Evolutionary conservation across 2,329 filamentous ascomycete species (phyloP), one percentile per base, ranked within the genome.

Genomic region (Verticillium klebahnii): DNA sequence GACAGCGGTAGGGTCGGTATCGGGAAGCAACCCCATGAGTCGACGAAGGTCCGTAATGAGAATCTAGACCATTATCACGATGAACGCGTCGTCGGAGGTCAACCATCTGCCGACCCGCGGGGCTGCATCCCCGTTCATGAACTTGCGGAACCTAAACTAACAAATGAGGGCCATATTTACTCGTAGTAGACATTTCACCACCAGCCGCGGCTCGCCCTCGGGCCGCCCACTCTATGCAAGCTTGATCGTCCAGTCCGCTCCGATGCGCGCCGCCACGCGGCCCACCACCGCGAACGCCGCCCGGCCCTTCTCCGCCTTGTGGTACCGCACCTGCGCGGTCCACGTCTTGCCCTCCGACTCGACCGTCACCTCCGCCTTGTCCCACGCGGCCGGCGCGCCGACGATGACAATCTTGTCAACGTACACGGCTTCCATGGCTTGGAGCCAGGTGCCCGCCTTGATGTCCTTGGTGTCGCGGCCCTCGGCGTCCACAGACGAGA

Each of bases 391-490:
- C 1, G 92, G 91, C 2, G 91, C 92, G 55, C 91, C 92, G 23
- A 98, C 87, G 57, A 99, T 69, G 56, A 98, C 81, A 61, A 98
- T 84, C 77, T 90, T 93, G 78, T 97, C 93, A 1, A 98, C 87
- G 8, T 83, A 79, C 3, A 98, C 92, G 55, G 85, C 81, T 34
- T 84, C 82, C 89, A 97, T 96, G 6, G 78, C 81, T 81, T 94
- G 91, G 65, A 93, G 77, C 80, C 93, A 98, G 37, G 84, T 82
- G 45, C 89, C 88, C 17, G 87, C 85, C 60, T 75, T 85, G 65
- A 87, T 77, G 5, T 84, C 84, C 68, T 83, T 83, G 58, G 73
- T 73, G 36, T 80, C 79, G 2, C 81, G 80, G 31, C 77, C 75
- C 69, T 85, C 85, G 7, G 89, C 81, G 65, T 96, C 87, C n/a